Evolutionary conservation across 768 basidiomycete genomes (phyloP), one percentile per base, ranked within the genome.

Genomic region (Boletus subparvulus): DNA sequence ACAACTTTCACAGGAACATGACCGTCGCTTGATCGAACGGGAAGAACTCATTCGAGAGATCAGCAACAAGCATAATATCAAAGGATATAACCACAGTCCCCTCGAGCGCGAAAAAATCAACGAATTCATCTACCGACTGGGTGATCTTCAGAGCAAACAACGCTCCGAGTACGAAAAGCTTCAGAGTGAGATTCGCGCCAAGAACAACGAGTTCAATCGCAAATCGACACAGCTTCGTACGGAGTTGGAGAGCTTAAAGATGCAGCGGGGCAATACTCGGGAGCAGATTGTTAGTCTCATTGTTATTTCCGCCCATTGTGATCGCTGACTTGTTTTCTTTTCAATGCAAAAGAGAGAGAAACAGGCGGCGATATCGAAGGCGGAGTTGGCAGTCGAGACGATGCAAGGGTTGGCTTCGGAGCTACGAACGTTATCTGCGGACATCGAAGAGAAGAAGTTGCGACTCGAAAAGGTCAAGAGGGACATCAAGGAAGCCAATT

Each of bases 1-100:
- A 53, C 2, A 14, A 40, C 3, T 6, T 9, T 47, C 1, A 46
- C 56, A 96, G 93, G 83, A 83, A 14, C 90, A 96, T 72, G 83
- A 86, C 51, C 76, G 81, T 45, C 85, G 88, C 26, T 72, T 94
- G 39, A 63, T 69, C 3, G 84, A 86, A 6, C 85, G 95, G 32
- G 94, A 95, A 68, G 77, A 79, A 14, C 74, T 87, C 24, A 86
- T 98, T 53, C 83, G 82, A 13, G 83, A 86, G 47, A 82, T 92
- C 16, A 80, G 85, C 48, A 75, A 83, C 36, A 84, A 84, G 60
- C 77, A 89, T 62, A 78, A 80, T 10, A 86, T 98, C 62, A 83
- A 84, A 48, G 92, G 91, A 0, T 94, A 83, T 67, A 84, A 83
- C 50, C 78, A 84, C 47, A 79, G 84, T 0, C 86, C 87, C 2